These are phyloP conservation scores for Hanseniaspora meyeri DNA, from an alignment of 805 yeast species.

Conservation along the genomic window DNA sequence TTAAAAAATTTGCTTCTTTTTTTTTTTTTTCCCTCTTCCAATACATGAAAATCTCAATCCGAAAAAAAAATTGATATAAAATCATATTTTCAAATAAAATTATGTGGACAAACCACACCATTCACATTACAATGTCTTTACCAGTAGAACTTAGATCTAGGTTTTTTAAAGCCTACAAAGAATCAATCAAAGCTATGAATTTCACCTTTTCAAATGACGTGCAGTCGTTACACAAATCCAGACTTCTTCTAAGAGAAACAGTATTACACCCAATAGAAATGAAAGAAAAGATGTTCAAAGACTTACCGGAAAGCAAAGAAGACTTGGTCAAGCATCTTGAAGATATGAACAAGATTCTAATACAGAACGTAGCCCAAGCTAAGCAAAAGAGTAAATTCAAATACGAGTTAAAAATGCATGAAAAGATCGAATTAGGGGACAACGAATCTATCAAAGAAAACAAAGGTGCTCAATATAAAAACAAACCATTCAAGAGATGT, in stretches of 20 bases:
- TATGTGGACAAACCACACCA: neutral
- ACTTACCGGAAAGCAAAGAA: constrained; percentile 36
- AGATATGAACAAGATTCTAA: constrained; percentile 59
- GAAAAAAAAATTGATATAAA: neutral
- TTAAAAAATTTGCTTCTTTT: no score
- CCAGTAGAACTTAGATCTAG: constrained; percentile 3
- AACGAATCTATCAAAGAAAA: constrained; percentile 61
- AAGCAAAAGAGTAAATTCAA: constrained; percentile 15
- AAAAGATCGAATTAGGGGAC: constrained; percentile 79
- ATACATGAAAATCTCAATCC: no score
- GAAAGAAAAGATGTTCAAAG: constrained; percentile 24
- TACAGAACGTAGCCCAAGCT: constrained; percentile 67
- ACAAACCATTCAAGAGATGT: constrained; percentile 45
- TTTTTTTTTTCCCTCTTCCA: no score
- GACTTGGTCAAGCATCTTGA: constrained; percentile 46
- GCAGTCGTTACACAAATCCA: constrained; percentile 44
- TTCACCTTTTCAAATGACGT: constrained; percentile 41
- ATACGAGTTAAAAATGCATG: constrained; percentile 52
- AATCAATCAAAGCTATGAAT: constrained; percentile 53
- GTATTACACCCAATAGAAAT: constrained; percentile 30
- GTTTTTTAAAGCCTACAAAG: constrained; percentile 47
- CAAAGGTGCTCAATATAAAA: constrained; percentile 29
- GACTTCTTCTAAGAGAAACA: constrained; percentile 39
- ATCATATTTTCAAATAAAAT: neutral
- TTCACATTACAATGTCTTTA: neutral